Percentiles rank a stretch among this genome's conserved stretches.
These are phyloP conservation scores for Cyclotella cryptica DNA, from an alignment of 108 stramenopile species.

Conservation along the genomic window DNA sequence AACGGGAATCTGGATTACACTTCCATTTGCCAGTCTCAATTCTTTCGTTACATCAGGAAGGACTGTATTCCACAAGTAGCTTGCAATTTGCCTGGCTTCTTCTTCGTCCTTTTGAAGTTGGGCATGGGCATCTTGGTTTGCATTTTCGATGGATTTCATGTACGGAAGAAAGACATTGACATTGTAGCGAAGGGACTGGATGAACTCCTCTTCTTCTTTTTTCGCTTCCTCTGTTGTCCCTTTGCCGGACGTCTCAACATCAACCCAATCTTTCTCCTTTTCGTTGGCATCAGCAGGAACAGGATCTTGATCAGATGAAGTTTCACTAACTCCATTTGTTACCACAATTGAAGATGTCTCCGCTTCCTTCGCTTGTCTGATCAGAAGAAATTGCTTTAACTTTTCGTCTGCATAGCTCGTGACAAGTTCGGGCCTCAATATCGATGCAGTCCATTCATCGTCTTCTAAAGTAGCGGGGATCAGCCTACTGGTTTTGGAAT, in stretches of 20 bases:
- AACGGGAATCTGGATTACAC: constrained; percentile 60
- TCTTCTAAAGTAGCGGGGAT: constrained; percentile 62
- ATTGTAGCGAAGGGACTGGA: constrained; percentile 79
- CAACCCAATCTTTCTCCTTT: constrained; percentile 28
- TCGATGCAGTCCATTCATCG: constrained; percentile 78
- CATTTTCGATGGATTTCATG: constrained; percentile 64
- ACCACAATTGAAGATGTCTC: background rate
- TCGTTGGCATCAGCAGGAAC: constrained; percentile 18
- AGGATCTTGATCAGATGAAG: constrained; percentile 19
- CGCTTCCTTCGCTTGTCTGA: constrained; percentile 27
- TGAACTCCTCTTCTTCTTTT: constrained; percentile 74
- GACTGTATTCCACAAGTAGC: constrained; percentile 84
- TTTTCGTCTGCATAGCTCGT: constrained; percentile 65
- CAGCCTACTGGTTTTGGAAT: constrained; percentile 8
- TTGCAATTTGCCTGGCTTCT: constrained; percentile 72
- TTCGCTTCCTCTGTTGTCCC: constrained; percentile 5
- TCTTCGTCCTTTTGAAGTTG: constrained; percentile 88
- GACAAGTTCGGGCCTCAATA: constrained; percentile 90
- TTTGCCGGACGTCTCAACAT: constrained; percentile 1
- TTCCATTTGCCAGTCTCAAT: constrained; percentile 57
- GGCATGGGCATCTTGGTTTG: constrained; percentile 60
- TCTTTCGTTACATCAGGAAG: constrained; percentile 81
- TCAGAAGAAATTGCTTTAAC: constrained; percentile 55
- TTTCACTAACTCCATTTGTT: constrained; percentile 27
- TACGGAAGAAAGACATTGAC: constrained; percentile 92